Base-by-base conservation (phyloP, 2,329 filamentous ascomycete genomes). In the Penicillium sp. region DNA sequence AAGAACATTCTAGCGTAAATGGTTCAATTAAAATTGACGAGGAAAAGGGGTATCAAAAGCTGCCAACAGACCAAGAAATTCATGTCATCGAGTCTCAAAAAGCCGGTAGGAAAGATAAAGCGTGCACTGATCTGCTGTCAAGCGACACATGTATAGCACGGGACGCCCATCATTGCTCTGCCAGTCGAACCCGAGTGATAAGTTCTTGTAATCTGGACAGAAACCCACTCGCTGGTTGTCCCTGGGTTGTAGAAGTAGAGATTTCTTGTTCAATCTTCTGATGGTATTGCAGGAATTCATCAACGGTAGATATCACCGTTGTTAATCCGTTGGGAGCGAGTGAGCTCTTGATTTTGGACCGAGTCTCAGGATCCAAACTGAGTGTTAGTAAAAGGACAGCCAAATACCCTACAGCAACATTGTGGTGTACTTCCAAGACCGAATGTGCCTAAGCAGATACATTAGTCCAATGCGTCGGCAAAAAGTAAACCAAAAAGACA, bases 371-470 rank as follows among this genome's bases (percentile, higher is more conserved):
- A 51, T 83, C 78, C 29, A 94, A 78, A 63, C 86, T 92, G 24
- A 97, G 77, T 62, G 92, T 94, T 18, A 91, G 90, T 2, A 97
- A 80, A 6, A 96, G 79, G 14, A 97, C 87, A 0, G 91, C 87
- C 24, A 97, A 80, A 70, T 96, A 97, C 16, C 91, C 92, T 70
- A 93, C 86, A 1, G 89, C 87, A 29, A 97, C 91, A 63, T 92
- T 91, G 49, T 89, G 82, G 57, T 89, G 86, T 26, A 87, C 87
- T 69, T 92, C 90, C 67, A 90, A 74, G 56, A 83, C 75, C 6
- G 80, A 82, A 59, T 80, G 72, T 53, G 80, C 81, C 79, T 83
- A 35, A 53, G 16, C 14, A 32, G 13, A 50, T 49, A 44, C 58
- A 39, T 64, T 54, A 66, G 59, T 35, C 49, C n/a, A 16, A 50